Base-by-base conservation (phyloP, 495 filamentous ascomycete species). In the Platismatia glauca region DNA sequence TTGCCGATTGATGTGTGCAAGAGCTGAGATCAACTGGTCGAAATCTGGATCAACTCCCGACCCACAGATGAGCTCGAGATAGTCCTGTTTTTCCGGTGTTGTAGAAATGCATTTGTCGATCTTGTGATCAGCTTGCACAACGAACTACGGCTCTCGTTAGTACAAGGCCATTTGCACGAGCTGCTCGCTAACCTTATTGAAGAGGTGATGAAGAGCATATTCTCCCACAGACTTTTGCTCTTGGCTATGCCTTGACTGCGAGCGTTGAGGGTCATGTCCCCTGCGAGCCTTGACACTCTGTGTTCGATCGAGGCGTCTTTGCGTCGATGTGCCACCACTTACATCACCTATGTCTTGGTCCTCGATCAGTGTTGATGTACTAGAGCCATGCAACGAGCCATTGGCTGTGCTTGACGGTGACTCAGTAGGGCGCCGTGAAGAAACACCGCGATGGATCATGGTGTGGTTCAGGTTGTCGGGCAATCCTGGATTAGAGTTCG, bases 181-280 rank as follows among this genome's bases (percentile, higher is more conserved):
- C 8, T 61, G 33, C 9, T 43, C 31, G 75, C 86, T 75, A 71
- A 89, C 86, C 57, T 92, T 90, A 65, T 92, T 96, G 75, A 98
- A 96, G 38, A 98, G 78, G 69, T 96, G 93, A 75, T 97, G 93
- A 60, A 97, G 77, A 31, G 95, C 92, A 81, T 96, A 97, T 78
- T 98, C 94, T 55, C 91, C 93, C 57, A 95, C 91, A 0, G 90
- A 96, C 75, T 91, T 96, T 63, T 84, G 80, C 68, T 95, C 89
- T 38, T 84, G 81, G 65, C 86, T 85, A 62, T 86, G 83, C 46
- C 88, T 89, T 35, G 91, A 95, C 70, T 93, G 89, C 15, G 90
- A 91, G 64, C 86, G 89, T 67, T 89, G 84, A 67, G 90, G 91
- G 34, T 82, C 77, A 70, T 89, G 86, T 56, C 89, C 88, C 60